Base-by-base conservation (phyloP, 768 basidiomycete genomes). In the Collybiopsis confluens region DNA sequence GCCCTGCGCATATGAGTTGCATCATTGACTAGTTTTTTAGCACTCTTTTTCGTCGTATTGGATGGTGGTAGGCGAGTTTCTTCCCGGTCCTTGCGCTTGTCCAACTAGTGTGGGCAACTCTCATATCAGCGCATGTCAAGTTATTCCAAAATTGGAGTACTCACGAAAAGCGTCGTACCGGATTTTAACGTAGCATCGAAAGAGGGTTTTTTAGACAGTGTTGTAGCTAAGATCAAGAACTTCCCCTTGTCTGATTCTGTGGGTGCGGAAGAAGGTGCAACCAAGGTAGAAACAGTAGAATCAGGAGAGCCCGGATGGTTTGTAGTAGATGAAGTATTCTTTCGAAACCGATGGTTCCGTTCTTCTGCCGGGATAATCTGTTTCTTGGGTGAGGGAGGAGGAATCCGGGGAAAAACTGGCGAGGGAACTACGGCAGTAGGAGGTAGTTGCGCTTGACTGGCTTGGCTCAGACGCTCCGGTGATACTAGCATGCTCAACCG, bases 271-370 rank as follows among this genome's bases (percentile, higher is more conserved):
- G 33, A 30, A 44, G 52, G n/a, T 36, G 41, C 26, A 45, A 53
- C 52, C 35, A 53, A 24, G 54, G 54, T 48, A 47, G 54, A 54
- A 54, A 36, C 45, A 46, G 35, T 16, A 54, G 54, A 54, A 54
- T 38, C 21, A 54, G 46, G 54, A 54, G 54, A 40, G 42, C n/a
- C 36, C 16, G 54, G 36, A 42, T 33, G 16, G n/a, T 48, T 23
- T 13, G 36, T 13, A 23, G 54, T 36, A 45, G 33, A 16, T 21
- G 35, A 7, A 38, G 23, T 24, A 48, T 28, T 13, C 21, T n/a
- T 9, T 18, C 52, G 52, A 54, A 54, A 54, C 15, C 24, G 30
- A 45, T 36, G 36, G 1, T 10, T 21, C 5, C 15, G 9, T 43
- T 28, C 28, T 6, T 43, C 9, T 33, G 4, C 11, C 21, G n/a